A percentile compares a stretch with the other conserved stretches of the same genome.
phyloP scores from a whole-genome alignment of 305 asterid genomes.

The Fraxinus dipetala region DNA sequence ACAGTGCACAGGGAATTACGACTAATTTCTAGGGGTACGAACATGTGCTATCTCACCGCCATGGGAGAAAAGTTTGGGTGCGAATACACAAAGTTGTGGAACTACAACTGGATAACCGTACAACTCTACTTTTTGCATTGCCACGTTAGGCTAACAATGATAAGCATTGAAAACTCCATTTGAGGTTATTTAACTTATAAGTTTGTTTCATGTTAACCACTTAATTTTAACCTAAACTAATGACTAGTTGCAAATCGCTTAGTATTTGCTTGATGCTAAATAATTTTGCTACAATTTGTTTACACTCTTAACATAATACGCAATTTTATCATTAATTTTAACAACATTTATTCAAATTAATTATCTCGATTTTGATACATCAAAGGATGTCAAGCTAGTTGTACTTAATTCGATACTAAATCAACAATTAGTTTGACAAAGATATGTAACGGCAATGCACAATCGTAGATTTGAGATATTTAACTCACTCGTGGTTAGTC shows the following conservation, averaged over 20 bases:
- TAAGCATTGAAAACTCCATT: background rate
- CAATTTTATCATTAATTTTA: too few species aligned
- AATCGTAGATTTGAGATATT: too few species aligned
- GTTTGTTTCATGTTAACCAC: background rate
- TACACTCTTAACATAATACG: too few species aligned
- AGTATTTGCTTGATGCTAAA: background rate
- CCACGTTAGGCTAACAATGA: background rate
- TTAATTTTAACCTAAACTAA: background rate
- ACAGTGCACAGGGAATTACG: background rate
- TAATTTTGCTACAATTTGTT: too few species aligned
- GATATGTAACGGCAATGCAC: background rate
- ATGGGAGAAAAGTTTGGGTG: background rate
- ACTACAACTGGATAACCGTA: background rate
- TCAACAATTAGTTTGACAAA: background rate
- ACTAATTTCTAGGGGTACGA: background rate
- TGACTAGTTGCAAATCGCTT: background rate
- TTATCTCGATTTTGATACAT: too few species aligned
- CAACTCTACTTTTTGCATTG: too few species aligned
- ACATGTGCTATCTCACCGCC: background rate
- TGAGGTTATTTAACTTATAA: background rate
- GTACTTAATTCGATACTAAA: too few species aligned
- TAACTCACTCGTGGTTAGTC: background rate
- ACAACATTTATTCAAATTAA: too few species aligned
- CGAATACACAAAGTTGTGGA: background rate
- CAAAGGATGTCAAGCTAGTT: too few species aligned